Evolutionary conservation across 257 asterid species (phyloP).

Genomic region (Buddleja alternifolia): DNA sequence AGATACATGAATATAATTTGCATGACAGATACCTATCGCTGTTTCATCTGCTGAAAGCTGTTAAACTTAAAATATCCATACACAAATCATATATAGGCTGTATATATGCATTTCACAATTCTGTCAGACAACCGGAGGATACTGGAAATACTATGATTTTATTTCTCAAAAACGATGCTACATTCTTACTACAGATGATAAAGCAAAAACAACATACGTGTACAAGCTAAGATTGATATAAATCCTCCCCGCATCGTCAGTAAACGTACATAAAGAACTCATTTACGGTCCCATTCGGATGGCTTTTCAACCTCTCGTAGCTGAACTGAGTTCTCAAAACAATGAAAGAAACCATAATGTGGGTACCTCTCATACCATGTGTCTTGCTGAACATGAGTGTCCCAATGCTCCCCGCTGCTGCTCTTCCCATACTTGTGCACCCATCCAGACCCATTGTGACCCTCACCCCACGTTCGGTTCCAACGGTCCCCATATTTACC

Average conservation of each 20-base stretch:
- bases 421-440: slow-evolving; percentile 97
- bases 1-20: too few relatives aligned
- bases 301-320: slow-evolving; percentile 74
- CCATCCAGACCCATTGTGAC: slow-evolving; percentile 94
- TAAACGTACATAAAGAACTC: background rate
- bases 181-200: background rate
- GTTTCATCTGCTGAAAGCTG: too few relatives aligned
- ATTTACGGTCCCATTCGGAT: slow-evolving; percentile 59
- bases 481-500: slow-evolving; percentile 85
- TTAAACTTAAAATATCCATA: too few relatives aligned
- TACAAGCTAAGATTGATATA: slow-evolving; percentile 1
- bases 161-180: too few relatives aligned
- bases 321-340: slow-evolving; percentile 83
- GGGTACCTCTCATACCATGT: slow-evolving; percentile 96
- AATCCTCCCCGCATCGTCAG: background rate
- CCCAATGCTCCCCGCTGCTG: slow-evolving; percentile 99
- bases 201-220: background rate
- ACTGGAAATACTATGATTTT: background rate
- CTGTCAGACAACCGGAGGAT: background rate
- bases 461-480: slow-evolving; percentile 99
- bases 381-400: slow-evolving; percentile 68
- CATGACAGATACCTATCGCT: too few relatives aligned
- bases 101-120: too few relatives aligned
- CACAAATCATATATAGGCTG: too few relatives aligned
- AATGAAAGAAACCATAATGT: slow-evolving; percentile 88